Conservation (phyloP, 352 stramenopile genomes). For the Thraustochytrium striatum region DNA sequence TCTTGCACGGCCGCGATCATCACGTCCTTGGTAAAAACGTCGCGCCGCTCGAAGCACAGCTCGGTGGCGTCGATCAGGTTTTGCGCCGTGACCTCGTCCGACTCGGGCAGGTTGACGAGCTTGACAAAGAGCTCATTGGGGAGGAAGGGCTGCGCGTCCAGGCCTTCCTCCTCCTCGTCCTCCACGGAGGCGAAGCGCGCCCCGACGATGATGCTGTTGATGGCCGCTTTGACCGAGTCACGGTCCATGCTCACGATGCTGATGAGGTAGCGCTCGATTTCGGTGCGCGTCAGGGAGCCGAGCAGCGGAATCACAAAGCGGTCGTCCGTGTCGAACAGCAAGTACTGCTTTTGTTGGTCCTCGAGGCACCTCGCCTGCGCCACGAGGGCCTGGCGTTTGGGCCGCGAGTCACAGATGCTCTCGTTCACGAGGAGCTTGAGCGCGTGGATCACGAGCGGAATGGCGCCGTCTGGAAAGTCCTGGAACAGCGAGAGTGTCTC, state of each 20-base stretch:
- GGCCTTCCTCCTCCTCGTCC: slow-evolving; percentile 1
- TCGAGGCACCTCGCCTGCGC: not conserved
- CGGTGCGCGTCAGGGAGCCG: slow-evolving; percentile 12
- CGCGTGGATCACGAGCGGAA: slow-evolving; percentile 8
- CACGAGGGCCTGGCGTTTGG: slow-evolving; percentile 17
- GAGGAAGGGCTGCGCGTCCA: slow-evolving; percentile 19
- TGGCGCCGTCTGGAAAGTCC: not conserved
- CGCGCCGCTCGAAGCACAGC: slow-evolving; percentile 7
- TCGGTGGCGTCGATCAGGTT: slow-evolving; percentile 17
- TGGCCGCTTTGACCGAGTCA: slow-evolving; percentile 11
- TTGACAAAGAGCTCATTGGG: slow-evolving; percentile 25
- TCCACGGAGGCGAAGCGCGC: slow-evolving; percentile 23
- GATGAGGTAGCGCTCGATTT: slow-evolving; percentile 20
- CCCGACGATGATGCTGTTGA: slow-evolving; percentile 35
- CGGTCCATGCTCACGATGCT: slow-evolving; percentile 19
- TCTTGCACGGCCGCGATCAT: not conserved
- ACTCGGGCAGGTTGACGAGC: slow-evolving; percentile 35
- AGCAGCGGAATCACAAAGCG: slow-evolving; percentile 32
- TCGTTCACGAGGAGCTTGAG: slow-evolving; percentile 8
- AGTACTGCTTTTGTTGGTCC: not conserved
- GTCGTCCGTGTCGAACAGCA: slow-evolving; percentile 33
- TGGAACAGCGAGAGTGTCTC: slow-evolving; percentile 17
- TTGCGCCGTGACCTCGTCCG: slow-evolving; percentile 1
- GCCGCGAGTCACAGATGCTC: slow-evolving; percentile 21
- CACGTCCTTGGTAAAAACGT: slow-evolving; percentile 34